These are phyloP conservation scores for Trypanosomatidae sp. DNA, from an alignment of 208 protist genomes.

Conservation along the genomic window DNA sequence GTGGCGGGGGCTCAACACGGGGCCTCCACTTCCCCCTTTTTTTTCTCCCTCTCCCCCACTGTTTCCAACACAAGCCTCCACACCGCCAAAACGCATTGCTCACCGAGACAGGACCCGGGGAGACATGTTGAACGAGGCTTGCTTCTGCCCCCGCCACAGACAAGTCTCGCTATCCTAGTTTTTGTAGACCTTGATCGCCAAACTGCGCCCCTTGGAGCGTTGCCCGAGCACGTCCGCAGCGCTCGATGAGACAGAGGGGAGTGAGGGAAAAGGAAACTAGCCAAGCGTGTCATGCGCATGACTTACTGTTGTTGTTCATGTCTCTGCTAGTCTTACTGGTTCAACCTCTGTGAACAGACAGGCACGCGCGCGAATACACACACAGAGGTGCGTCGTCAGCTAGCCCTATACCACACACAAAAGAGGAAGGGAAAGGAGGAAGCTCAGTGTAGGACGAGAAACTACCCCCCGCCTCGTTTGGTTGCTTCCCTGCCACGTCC, in stretches of 20 bases:
- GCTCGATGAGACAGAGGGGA: neutral
- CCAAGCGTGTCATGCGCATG: neutral
- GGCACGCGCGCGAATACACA: neutral
- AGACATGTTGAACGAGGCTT: too few relatives aligned
- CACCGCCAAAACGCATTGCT: too few relatives aligned
- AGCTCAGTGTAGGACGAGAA: neutral
- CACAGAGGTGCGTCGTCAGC: neutral
- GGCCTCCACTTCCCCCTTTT: neutral
- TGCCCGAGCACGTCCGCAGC: neutral
- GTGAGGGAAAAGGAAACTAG: conserved; percentile 7
- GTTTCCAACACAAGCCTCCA: too few relatives aligned
- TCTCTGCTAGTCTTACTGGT: neutral
- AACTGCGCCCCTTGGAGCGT: neutral
- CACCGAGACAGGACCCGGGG: too few relatives aligned
- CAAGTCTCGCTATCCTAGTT: neutral
- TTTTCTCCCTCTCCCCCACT: neutral
- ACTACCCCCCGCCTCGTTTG: neutral
- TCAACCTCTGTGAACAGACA: neutral
- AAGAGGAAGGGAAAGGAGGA: neutral
- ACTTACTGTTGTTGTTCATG: neutral
- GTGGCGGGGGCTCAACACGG: neutral
- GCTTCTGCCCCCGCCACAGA: too few relatives aligned
- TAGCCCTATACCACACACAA: neutral
- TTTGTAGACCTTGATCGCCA: neutral
- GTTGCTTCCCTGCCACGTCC: neutral